Base-by-base conservation (phyloP, 768 basidiomycete genomes). In the Xanthoconium stramineum region DNA sequence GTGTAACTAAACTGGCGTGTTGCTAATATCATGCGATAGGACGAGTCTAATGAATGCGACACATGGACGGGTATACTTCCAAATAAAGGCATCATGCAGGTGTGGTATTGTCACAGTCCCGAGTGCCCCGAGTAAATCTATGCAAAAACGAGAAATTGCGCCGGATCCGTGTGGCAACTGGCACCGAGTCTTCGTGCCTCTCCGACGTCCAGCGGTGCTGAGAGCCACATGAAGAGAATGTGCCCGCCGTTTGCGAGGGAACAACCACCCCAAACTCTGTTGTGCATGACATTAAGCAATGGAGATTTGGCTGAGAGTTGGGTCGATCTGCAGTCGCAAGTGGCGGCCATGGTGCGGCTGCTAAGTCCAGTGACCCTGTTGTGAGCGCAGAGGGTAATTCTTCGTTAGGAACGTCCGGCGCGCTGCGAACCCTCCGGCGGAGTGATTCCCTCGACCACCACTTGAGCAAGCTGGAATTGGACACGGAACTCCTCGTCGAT, bases 391-490 rank as follows among this genome's bases (percentile, higher is more conserved):
- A 54, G 15, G 70, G 66, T 37, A 72, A 48, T 30, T 62, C 68
- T 43, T 70, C 69, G 29, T 57, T 54, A 32, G 75, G 74, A 13
- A 74, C 75, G 38, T 80, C 78, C 20, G 83, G 79, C 0, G 78
- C 78, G 57, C 82, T 84, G 56, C 78, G 79, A 47, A 76, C 76
- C 55, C 83, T 74, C 40, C 79, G 76, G 50, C 82, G 80, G 20
- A 80, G 69, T 29, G 80, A 74, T 47, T 74, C 76, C 59, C 70
- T 75, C 9, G 77, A 74, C 81, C 81, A 85, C 65, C 81, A 80
- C 60, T 63, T 77, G 54, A 79, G 64, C 58, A 74, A 63, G 60
- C 71, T 66, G 14, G 69, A 66, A 56, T 59, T 65, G 28, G 69
- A 68, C 49, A 59, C 71, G 47, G 60, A 67, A 53, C 66, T 63